Evolutionary conservation across 2,329 filamentous ascomycete species (phyloP), one percentile per base, ranked within the genome.

Genomic region (Colletotrichum noveboracense): DNA sequence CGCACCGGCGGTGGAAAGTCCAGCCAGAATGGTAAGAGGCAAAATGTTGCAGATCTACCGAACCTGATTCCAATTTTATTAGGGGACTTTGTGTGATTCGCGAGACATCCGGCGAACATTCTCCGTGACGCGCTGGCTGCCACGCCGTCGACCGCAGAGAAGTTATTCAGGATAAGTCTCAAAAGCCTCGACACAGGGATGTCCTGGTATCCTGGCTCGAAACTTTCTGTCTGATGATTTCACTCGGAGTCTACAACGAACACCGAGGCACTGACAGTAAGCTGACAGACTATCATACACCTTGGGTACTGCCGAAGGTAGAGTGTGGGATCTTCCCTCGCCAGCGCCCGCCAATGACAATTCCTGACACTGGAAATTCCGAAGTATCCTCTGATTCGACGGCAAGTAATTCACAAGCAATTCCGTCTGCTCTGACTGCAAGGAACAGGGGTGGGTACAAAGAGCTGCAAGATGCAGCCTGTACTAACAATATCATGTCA

Each of bases 121-220:
- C 84, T 85, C 79, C 87, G 85, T 7, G 83, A 83, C 2, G 84
- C 83, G 58, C 86, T 86, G 70, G 84, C 84, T 60, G 81, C 79
- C 8, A 89, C 70, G 12, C 88, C 87, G 67, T 87, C 87, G 58
- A 87, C 80, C 26, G 84, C 83, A 36, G 84, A 83, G 79, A 87
- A 89, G 43, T 81, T 78, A 76, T 87, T 87, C 84, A 87, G 86
- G 71, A 82, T 79, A 74, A 3, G 78, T 77, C 13, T 78, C 81
- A 6, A 78, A 70, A 0, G 93, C 89, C 0, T 87, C 88, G 0
- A 88, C 86, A 92, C 92, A 94, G 28, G 86, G 87, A 65, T 80
- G 82, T 16, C 18, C 18, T 21, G n/a, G 43, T 0, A 48, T 48
- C n/a, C 4, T 48, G 10, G n/a, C 43, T 21, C 13, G 5, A 48